phyloP scores from a whole-genome alignment of 2,329 filamentous ascomycete species.

The Xylariaceae sp. region DNA sequence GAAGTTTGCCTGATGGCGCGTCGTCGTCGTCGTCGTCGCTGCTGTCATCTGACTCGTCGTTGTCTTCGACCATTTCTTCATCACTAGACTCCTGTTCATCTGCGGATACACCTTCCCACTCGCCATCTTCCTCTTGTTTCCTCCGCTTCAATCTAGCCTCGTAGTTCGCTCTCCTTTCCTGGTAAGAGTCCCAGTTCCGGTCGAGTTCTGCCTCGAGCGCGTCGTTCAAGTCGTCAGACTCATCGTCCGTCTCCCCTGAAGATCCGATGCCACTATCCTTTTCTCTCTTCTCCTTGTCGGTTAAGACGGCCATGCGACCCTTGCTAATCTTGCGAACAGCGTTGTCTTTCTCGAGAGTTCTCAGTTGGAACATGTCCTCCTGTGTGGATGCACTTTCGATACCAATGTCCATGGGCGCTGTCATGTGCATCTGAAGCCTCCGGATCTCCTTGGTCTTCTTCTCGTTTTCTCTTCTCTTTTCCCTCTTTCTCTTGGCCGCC shows the following conservation, averaged over 20 bases:
- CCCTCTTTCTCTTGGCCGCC: constrained; percentile 69
- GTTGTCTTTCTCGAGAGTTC: constrained; percentile 70
- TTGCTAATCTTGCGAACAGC: constrained; percentile 64
- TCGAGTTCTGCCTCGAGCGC: constrained; percentile 80
- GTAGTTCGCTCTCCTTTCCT: constrained; percentile 64
- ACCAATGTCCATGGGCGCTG: constrained; percentile 90
- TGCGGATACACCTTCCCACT: constrained; percentile 85
- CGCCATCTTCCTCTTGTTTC: constrained; percentile 74
- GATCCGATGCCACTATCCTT: constrained; percentile 54
- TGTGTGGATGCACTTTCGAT: constrained; percentile 79
- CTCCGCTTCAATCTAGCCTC: constrained; percentile 90
- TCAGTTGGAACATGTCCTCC: constrained; percentile 81
- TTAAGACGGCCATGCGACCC: constrained; percentile 70
- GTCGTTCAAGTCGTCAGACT: constrained; percentile 75
- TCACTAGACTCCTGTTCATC: constrained; percentile 55
- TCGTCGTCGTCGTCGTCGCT: constrained; percentile 53
- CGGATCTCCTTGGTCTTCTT: constrained; percentile 89
- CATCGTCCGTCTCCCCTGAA: constrained; percentile 52
- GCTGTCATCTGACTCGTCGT: constrained; percentile 52
- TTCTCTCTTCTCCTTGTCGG: constrained; percentile 54
- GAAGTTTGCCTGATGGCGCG: constrained; percentile 43
- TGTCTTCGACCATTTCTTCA: constrained; percentile 52
- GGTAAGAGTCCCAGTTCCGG: constrained; percentile 75
- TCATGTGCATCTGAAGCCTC: constrained; percentile 98
- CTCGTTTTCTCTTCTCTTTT: constrained; percentile 84